Percentiles rank a stretch among this genome's conserved stretches.
phyloP scores from a whole-genome alignment of 2,329 filamentous ascomycete species.

The Paraphoma sp. region DNA sequence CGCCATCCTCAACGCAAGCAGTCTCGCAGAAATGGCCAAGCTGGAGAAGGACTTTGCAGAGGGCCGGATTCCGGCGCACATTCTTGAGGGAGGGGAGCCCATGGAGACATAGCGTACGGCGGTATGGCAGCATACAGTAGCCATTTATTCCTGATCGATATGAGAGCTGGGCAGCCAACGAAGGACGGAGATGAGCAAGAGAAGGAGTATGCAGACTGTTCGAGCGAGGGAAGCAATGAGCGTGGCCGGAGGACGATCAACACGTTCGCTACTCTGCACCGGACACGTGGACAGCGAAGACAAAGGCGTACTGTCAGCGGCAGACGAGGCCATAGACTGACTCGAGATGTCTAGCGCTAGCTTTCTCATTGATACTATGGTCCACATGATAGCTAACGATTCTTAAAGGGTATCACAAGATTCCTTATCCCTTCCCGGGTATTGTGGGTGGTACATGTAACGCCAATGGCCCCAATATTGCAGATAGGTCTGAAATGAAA shows the following conservation, averaged over 20 bases:
- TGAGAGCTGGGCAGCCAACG: not conserved
- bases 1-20: conserved; percentile 87
- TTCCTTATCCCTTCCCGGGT: conserved; percentile 19
- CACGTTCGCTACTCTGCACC: not conserved
- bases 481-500: not conserved
- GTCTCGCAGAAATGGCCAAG: conserved; percentile 85
- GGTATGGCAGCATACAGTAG: no score
- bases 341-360: no score
- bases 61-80: conserved; percentile 72
- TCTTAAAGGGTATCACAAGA: no score
- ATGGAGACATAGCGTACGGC: conserved; percentile 37
- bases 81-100: conserved; percentile 34
- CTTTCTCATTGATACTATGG: no score
- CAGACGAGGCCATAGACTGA: no score
- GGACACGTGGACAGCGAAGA: not conserved
- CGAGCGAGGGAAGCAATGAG: not conserved
- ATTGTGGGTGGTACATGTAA: conserved; percentile 26
- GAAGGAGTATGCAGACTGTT: not conserved
- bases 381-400: no score
- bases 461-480: not conserved
- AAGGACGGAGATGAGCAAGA: not conserved
- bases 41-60: conserved; percentile 93
- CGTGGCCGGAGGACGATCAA: not conserved
- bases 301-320: not conserved
- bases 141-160: no score